Conservation (phyloP, 805 yeast genomes). For the Cyberlindnera subsufficiens region DNA sequence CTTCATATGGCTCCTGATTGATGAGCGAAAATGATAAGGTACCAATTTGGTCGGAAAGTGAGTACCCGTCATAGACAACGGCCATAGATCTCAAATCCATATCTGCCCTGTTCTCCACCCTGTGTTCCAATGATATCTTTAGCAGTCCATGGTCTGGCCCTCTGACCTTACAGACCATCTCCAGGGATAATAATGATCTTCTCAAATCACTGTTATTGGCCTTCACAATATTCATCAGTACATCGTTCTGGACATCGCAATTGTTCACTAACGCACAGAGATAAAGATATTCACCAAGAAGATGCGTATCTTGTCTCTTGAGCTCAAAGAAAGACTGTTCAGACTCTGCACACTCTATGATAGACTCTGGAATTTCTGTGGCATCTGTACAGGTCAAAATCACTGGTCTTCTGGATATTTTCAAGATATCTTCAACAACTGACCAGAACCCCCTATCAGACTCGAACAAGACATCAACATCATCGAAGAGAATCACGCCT, state of each 20-base stretch:
- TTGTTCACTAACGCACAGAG: slow-evolving; percentile 33
- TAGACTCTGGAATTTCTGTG: slow-evolving; percentile 39
- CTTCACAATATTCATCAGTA: slow-evolving; percentile 26
- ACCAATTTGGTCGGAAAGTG: slow-evolving; percentile 12
- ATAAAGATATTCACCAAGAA: slow-evolving; percentile 34
- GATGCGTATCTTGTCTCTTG: slow-evolving; percentile 9
- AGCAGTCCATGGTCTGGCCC: not conserved
- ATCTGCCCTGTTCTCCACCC: not conserved
- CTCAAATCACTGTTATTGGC: slow-evolving; percentile 37
- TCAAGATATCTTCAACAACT: slow-evolving; percentile 55
- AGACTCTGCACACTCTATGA: slow-evolving; percentile 39
- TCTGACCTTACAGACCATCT: slow-evolving; percentile 29
- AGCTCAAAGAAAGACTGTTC: slow-evolving; percentile 35
- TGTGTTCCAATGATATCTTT: not conserved
- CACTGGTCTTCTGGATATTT: slow-evolving; percentile 62
- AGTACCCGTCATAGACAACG: slow-evolving; percentile 1
- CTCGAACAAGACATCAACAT: slow-evolving; percentile 72
- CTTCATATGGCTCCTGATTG: slow-evolving; percentile 8
- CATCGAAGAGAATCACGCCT: slow-evolving; percentile 77
- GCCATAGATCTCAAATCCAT: not conserved
- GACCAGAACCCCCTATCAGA: slow-evolving; percentile 81
- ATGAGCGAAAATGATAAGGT: slow-evolving; percentile 9
- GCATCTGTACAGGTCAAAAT: slow-evolving; percentile 56
- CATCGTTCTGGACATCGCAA: slow-evolving; percentile 25
- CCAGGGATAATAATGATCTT: slow-evolving; percentile 39